Evolutionary conservation across 495 filamentous ascomycete genomes (phyloP).

Genomic region (Margaritispora aquatica): DNA sequence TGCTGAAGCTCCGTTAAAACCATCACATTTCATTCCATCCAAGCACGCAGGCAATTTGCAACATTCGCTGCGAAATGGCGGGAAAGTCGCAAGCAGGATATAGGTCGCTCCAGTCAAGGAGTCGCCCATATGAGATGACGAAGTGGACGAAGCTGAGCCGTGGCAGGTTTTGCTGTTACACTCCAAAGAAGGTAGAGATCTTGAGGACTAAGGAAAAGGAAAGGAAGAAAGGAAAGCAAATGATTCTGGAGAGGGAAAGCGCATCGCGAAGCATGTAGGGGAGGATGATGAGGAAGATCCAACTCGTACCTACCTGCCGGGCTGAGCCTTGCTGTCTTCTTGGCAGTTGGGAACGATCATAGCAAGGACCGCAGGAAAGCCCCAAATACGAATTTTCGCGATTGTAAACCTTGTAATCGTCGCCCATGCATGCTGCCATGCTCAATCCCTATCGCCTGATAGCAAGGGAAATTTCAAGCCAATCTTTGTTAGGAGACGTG

Average conservation of each 20-base stretch:
- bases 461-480: background rate
- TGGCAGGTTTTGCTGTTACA: background rate
- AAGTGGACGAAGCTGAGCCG: background rate
- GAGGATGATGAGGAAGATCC: background rate
- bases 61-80: background rate
- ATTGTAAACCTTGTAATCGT: background rate
- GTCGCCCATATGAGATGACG: background rate
- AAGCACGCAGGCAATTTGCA: background rate
- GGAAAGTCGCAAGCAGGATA: background rate
- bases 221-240: background rate
- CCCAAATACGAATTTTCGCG: background rate
- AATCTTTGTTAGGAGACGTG: too few species aligned
- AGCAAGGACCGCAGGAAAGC: background rate
- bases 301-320: background rate
- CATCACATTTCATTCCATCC: background rate
- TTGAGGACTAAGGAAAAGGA: background rate
- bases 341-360: background rate
- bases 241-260: background rate
- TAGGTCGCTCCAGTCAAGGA: background rate
- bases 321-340: background rate
- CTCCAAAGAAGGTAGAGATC: background rate
- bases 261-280: background rate
- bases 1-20: background rate
- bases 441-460: background rate
- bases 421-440: background rate